phyloP scores from a whole-genome alignment of 805 yeast species.

The Cyberlindnera americana region DNA sequence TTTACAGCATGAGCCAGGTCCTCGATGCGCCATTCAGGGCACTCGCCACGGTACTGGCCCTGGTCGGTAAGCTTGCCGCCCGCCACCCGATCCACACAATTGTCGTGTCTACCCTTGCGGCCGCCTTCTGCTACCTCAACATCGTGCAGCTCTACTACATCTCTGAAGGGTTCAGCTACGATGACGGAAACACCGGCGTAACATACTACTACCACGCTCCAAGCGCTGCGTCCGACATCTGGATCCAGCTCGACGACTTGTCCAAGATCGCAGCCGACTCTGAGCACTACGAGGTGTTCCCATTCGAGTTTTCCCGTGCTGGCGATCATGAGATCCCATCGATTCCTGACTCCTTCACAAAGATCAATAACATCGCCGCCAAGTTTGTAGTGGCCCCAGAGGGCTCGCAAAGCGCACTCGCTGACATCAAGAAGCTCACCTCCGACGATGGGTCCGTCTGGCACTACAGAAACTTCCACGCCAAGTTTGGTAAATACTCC shows the following conservation, averaged over 20 bases:
- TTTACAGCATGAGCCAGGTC: slow-evolving; percentile 6
- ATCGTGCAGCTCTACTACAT: slow-evolving; percentile 60
- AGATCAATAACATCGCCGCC: slow-evolving; percentile 41
- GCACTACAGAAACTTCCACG: slow-evolving; percentile 53
- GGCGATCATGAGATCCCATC: slow-evolving; percentile 40
- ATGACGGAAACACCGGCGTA: slow-evolving; percentile 29
- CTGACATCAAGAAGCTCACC: slow-evolving; percentile 14
- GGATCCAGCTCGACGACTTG: slow-evolving; percentile 47
- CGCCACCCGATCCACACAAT: slow-evolving; percentile 85
- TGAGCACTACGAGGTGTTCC: slow-evolving; percentile 47
- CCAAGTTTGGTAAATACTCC: slow-evolving; percentile 52
- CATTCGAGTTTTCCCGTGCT: slow-evolving; percentile 52
- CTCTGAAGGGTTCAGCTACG: slow-evolving; percentile 29
- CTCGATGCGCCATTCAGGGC: slow-evolving; percentile 30
- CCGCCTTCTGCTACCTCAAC: slow-evolving; percentile 77
- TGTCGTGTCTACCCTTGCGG: slow-evolving; percentile 64
- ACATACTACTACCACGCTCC: slow-evolving; percentile 37
- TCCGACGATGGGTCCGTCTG: slow-evolving; percentile 48
- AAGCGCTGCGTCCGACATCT: slow-evolving; percentile 32
- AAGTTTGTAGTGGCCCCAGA: slow-evolving; percentile 35
- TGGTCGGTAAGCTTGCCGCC: slow-evolving; percentile 54
- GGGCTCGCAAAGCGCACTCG: slow-evolving; percentile 9
- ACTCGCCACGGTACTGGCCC: slow-evolving; percentile 41
- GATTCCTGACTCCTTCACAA: slow-evolving; percentile 36
- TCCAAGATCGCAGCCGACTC: slow-evolving; percentile 35